Percentiles rank a stretch among this genome's conserved stretches.
Evolutionary conservation across 768 basidiomycete genomes (phyloP).

Genomic region (Lactifluus echinatus): DNA sequence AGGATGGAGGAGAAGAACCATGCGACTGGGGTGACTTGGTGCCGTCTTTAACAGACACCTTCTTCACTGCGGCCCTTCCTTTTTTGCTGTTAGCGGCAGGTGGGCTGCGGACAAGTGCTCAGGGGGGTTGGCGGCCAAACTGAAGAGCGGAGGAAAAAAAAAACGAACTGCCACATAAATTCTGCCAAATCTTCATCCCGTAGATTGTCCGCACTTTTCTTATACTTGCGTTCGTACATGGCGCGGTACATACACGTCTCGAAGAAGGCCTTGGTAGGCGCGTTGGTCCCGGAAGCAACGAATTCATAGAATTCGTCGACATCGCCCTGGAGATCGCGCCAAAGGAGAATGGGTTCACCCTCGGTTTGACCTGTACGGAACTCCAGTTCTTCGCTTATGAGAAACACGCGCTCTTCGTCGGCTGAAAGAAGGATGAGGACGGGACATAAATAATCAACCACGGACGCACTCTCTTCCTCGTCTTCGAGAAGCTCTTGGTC

Average conservation of each 20-base stretch:
- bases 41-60: conserved; percentile 7
- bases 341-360: conserved; percentile 75
- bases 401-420: conserved; percentile 88
- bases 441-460: not conserved
- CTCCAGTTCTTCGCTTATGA: conserved; percentile 84
- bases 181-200: conserved; percentile 62
- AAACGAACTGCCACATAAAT: conserved; percentile 72
- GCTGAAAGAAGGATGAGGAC: conserved; percentile 38
- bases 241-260: conserved; percentile 93
- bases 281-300: conserved; percentile 65
- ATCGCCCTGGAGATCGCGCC: conserved; percentile 89
- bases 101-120: conserved; percentile 5
- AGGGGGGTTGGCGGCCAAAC: not conserved
- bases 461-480: conserved; percentile 71
- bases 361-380: conserved; percentile 71
- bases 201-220: conserved; percentile 56
- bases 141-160: not conserved
- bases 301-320: conserved; percentile 93
- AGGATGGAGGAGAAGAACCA: conserved; percentile 1
- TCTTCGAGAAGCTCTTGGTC: conserved; percentile 93
- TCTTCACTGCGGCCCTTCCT: conserved; percentile 23
- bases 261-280: conserved; percentile 77
- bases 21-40: conserved; percentile 4
- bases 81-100: conserved; percentile 7
- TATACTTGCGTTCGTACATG: conserved; percentile 93